Evolutionary conservation across 2,329 filamentous ascomycete species (phyloP), one percentile per base, ranked within the genome.

Genomic region (Paraphaeosphaeria sporulosa): DNA sequence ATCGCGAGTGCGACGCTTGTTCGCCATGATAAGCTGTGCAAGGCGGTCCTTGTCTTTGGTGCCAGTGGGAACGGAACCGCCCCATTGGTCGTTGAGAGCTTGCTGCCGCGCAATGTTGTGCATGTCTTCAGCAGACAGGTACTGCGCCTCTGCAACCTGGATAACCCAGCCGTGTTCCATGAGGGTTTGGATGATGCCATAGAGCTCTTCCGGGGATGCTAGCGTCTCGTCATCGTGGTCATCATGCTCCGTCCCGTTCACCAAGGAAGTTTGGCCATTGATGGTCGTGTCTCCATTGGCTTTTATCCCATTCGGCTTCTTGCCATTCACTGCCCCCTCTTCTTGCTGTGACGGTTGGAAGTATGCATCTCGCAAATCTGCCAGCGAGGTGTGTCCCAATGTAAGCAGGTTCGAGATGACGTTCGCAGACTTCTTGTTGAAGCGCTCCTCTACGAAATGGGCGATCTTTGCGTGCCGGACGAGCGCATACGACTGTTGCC

Each of bases 401-500:
- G 89, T 84, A 61, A 96, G 81, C 44, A 97, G 81, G 32, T 89
- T 90, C 68, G 91, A 88, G 60, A 95, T 85, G 42, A 97, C 83
- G 62, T 89, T 87, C 58, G 88, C 87, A 32, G 93, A 93, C 63
- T 88, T 85, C n/a, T 84, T 81, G 19, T 94, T 94, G 73, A 93
- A 90, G 67, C 90, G 87, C 36, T 85, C 85, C 66, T 93, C 88
- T 46, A 95, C 85, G 61, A 92, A 83, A 64, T 93, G 87, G 30
- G 95, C 81, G 42, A 97, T 90, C 78, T 93, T 95, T 46, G 93
- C 93, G 4, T 87, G 87, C 59, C 95, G 90, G 40, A 94, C 83
- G 46, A 97, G 84, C 67, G 89, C 89, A 79, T 98, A 98, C 64
- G 93, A 91, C 62, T 89, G 87, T 66, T 88, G 83, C 73, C 89